Conservation (phyloP, 2,329 filamentous ascomycete genomes). For the Cladophialophora chaetospira region DNA sequence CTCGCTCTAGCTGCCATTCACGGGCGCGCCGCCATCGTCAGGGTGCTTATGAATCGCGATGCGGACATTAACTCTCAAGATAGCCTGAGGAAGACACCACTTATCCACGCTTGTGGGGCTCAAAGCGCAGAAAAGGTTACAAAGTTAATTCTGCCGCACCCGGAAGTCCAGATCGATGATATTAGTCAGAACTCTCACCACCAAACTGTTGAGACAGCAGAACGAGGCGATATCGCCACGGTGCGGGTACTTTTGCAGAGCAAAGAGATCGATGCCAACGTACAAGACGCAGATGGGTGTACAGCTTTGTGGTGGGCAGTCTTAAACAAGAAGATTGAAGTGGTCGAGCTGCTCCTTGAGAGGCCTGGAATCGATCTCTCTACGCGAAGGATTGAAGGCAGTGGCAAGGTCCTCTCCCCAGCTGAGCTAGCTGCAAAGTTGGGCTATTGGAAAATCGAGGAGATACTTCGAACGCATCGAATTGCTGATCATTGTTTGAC, state of each 20-base stretch:
- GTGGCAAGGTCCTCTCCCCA: too few species aligned
- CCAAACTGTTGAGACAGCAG: too few species aligned
- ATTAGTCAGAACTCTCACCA: too few species aligned
- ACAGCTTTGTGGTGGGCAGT: neutral
- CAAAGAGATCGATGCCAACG: neutral
- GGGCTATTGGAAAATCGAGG: neutral
- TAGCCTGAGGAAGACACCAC: neutral
- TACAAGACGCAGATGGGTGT: too few species aligned
- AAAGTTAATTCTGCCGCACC: too few species aligned
- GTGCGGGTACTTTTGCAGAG: neutral
- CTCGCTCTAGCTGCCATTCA: neutral
- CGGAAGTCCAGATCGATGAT: too few species aligned
- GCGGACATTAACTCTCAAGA: neutral
- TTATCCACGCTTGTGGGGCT: neutral
- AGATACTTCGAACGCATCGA: too few species aligned
- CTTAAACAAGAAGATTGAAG: too few species aligned
- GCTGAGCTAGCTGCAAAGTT: neutral
- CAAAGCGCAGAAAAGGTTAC: too few species aligned
- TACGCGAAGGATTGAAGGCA: neutral
- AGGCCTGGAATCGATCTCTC: neutral
- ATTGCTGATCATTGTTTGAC: too few species aligned
- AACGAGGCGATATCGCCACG: neutral
- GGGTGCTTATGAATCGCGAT: neutral
- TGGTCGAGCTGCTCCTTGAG: conserved; percentile 2
- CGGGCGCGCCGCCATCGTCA: neutral